A percentile compares a stretch with the other conserved stretches of the same genome.
Evolutionary conservation across 1,284 basidiomycete genomes (phyloP).

Genomic region (Trichosporon sp.): DNA sequence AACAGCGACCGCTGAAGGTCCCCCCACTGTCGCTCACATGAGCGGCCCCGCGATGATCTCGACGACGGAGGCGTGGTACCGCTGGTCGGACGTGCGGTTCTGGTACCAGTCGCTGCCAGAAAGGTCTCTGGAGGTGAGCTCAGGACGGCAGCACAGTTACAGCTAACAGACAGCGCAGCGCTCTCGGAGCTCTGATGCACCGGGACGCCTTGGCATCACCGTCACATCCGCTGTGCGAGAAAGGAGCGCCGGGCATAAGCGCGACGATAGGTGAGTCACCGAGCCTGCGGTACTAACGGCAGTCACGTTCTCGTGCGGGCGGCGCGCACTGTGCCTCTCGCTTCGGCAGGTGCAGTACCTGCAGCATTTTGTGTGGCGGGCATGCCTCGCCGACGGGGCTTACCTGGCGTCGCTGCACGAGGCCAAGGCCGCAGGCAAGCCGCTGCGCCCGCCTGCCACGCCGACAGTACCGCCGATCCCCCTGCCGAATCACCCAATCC

Average conservation of each 20-base stretch:
- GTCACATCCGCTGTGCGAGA: conserved; percentile 65
- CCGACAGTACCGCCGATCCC: neutral
- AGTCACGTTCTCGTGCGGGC: conserved; percentile 20
- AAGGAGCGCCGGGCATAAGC: conserved; percentile 61
- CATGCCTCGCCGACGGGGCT: conserved; percentile 58
- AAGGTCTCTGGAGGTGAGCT: conserved; percentile 29
- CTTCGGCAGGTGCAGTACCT: conserved; percentile 78
- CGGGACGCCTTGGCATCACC: conserved; percentile 62
- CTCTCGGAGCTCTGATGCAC: conserved; percentile 65
- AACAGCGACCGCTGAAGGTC: neutral
- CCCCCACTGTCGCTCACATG: neutral
- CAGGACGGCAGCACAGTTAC: too few species aligned
- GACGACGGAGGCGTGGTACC: conserved; percentile 38
- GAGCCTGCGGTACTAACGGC: neutral
- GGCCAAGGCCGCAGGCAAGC: neutral
- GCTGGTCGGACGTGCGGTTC: conserved; percentile 39
- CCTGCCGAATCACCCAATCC: neutral
- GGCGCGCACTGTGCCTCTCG: conserved; percentile 65
- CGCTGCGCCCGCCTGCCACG: neutral
- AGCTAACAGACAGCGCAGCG: conserved; percentile 41
- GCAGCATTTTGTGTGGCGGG: conserved; percentile 73
- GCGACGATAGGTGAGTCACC: conserved; percentile 62
- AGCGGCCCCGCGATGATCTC: conserved; percentile 8
- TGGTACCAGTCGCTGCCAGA: conserved; percentile 27
- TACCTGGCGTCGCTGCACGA: conserved; percentile 8